These are phyloP conservation scores for Umbelopsis isabellina DNA, from an alignment of 192 early-diverging fungal species.

Conservation along the genomic window DNA sequence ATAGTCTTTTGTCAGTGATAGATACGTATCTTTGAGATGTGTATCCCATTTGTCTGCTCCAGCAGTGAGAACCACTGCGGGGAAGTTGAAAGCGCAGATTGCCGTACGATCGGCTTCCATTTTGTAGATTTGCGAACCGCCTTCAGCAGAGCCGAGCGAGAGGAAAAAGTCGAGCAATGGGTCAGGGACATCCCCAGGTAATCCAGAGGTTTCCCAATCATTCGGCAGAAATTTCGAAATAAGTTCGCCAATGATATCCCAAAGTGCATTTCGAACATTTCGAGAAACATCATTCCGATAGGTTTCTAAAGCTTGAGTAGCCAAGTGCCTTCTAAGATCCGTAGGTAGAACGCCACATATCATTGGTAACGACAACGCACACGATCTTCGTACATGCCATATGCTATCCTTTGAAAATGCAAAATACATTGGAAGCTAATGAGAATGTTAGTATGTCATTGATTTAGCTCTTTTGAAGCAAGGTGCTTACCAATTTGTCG, in stretches of 20 bases:
- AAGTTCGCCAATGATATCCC: slow-evolving; percentile 56
- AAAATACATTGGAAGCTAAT: slow-evolving; percentile 52
- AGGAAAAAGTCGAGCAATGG: slow-evolving; percentile 52
- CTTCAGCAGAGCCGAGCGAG: slow-evolving; percentile 23
- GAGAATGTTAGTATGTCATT: neutral
- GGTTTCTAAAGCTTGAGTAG: slow-evolving; percentile 41
- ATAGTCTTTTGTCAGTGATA: slow-evolving; percentile 46
- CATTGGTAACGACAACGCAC: slow-evolving; percentile 49
- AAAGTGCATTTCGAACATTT: slow-evolving; percentile 54
- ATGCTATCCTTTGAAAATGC: slow-evolving; percentile 53
- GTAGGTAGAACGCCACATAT: slow-evolving; percentile 49
- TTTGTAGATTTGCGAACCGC: slow-evolving; percentile 38
- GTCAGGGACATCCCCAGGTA: slow-evolving; percentile 50
- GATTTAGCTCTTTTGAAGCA: neutral
- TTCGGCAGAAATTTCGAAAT: slow-evolving; percentile 55
- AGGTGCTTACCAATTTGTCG: slow-evolving; percentile 32
- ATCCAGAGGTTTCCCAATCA: slow-evolving; percentile 36
- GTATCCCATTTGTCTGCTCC: slow-evolving; percentile 57
- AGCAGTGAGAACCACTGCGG: slow-evolving; percentile 58
- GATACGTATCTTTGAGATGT: slow-evolving; percentile 48
- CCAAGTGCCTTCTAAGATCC: slow-evolving; percentile 47
- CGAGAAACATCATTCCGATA: slow-evolving; percentile 56
- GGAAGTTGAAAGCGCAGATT: slow-evolving; percentile 64
- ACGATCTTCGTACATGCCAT: slow-evolving; percentile 62
- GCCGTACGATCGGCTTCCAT: slow-evolving; percentile 53